Evolutionary conservation across 192 early-diverging fungal genomes (phyloP).

Genomic region (Mortierella alpina): DNA sequence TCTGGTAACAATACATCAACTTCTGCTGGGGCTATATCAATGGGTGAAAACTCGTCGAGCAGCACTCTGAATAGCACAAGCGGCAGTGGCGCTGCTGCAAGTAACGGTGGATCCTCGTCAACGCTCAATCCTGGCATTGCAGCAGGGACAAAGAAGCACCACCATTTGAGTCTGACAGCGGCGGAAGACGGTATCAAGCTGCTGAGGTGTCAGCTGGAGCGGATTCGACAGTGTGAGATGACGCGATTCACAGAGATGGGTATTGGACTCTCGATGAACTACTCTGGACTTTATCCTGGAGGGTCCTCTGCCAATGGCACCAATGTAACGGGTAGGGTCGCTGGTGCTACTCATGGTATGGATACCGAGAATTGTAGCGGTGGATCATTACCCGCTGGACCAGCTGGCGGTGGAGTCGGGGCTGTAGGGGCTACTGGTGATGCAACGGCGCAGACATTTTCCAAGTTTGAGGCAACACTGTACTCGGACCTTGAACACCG

Average conservation of each 20-base stretch:
- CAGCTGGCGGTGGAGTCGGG: background rate
- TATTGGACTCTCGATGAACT: conserved; percentile 43
- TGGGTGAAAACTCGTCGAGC: conserved; percentile 6
- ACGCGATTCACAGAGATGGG: conserved; percentile 52
- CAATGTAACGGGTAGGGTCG: no score
- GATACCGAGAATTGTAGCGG: background rate
- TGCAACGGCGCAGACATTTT: conserved; percentile 10
- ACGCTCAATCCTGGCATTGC: conserved; percentile 21
- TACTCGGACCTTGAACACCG: conserved; percentile 47
- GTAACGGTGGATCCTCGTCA: background rate
- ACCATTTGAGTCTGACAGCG: conserved; percentile 44
- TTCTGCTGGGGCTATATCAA: conserved; percentile 16
- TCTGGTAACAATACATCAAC: conserved; percentile 7
- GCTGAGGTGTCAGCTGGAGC: conserved; percentile 40
- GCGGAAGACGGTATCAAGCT: conserved; percentile 51
- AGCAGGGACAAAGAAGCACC: conserved; percentile 42
- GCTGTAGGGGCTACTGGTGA: background rate
- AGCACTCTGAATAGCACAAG: background rate
- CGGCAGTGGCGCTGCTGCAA: background rate
- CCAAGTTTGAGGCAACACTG: conserved; percentile 39
- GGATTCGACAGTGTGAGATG: conserved; percentile 51
- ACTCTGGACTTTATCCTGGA: conserved; percentile 21
- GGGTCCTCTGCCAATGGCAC: background rate
- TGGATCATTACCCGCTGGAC: background rate
- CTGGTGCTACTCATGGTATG: background rate